Evolutionary conservation across 2,329 filamentous ascomycete genomes (phyloP), one percentile per base, ranked within the genome.

Genomic region (Diaporthe australafricana): DNA sequence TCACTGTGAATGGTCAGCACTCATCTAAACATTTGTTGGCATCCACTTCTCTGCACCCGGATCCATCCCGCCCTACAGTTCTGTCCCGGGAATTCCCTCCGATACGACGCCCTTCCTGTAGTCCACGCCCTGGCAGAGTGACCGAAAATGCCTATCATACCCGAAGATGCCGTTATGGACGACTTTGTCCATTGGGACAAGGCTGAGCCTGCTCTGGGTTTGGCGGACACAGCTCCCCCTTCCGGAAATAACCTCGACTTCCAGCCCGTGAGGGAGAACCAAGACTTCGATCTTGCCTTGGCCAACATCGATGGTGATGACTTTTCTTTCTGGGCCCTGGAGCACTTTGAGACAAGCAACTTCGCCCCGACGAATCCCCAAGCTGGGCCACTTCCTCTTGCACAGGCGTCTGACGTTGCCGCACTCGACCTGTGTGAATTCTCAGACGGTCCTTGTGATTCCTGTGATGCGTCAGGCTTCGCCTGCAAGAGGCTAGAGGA

Each of bases 101-200:
- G 60, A 57, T 40, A 45, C 69, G 38, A 67, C 72, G 72, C 72
- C 72, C 72, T 72, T 66, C 45, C 17, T 57, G 65, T 56, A 63
- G 42, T 52, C 25, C 56, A 68, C 65, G 66, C 70, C 70, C 70
- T 70, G 45, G 38, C 53, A 40, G 40, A 65, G 52, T 65, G 32
- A 48, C 50, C 57, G 30, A 53, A n/a, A 32, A 76, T 76, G 75
- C 75, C 75, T 32, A 52, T 63, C 47, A 72, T 75, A 27, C 75
- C 73, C 66, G 75, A 77, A 60, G 68, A 73, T 52, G 38, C 70
- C 25, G 70, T 48, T 20, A 83, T 88, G 84, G 89, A 92, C 70
- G 87, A 91, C 74, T 90, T 92, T 78, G 87, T 93, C 79, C 84
- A 90, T 78, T 91, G 89, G 88, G 88, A 90, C 76, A 81, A 85